These are phyloP conservation scores for Aspergillus spinulosporus DNA, from an alignment of 2,329 filamentous ascomycete species.

Conservation along the genomic window DNA sequence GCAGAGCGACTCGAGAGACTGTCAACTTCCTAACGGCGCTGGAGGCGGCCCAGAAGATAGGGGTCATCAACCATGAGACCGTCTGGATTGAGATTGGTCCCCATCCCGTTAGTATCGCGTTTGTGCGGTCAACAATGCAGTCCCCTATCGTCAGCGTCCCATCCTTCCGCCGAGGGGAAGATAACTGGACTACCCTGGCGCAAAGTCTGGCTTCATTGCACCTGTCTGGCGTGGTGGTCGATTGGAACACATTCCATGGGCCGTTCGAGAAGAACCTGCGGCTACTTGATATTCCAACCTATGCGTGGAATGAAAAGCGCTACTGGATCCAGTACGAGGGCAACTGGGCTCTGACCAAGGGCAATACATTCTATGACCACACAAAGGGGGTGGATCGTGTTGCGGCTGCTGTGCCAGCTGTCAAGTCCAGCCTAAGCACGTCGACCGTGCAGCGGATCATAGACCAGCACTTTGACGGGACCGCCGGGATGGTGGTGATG, in stretches of 20 bases:
- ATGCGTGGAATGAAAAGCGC: conserved; percentile 69
- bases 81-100: too few relatives aligned
- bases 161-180: conserved; percentile 63
- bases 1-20: conserved; percentile 28
- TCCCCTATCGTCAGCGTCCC: conserved; percentile 31
- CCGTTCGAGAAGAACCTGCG: conserved; percentile 60
- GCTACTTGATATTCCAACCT: conserved; percentile 64
- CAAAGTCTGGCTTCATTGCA: conserved; percentile 60
- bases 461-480: too few relatives aligned
- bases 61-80: too few relatives aligned
- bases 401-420: too few relatives aligned
- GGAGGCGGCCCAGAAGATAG: too few relatives aligned
- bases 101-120: not conserved
- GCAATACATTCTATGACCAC: conserved; percentile 38
- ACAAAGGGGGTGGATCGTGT: too few relatives aligned
- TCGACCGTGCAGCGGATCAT: too few relatives aligned
- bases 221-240: conserved; percentile 61
- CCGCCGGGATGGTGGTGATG: too few relatives aligned
- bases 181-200: conserved; percentile 65
- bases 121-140: conserved; percentile 29
- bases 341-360: conserved; percentile 71
- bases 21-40: conserved; percentile 43
- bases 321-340: conserved; percentile 73
- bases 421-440: too few relatives aligned
- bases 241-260: conserved; percentile 70